Evolutionary conservation across 2,329 filamentous ascomycete genomes (phyloP), one percentile per base, ranked within the genome.

Genomic region (Pestalotiopsis sp.): DNA sequence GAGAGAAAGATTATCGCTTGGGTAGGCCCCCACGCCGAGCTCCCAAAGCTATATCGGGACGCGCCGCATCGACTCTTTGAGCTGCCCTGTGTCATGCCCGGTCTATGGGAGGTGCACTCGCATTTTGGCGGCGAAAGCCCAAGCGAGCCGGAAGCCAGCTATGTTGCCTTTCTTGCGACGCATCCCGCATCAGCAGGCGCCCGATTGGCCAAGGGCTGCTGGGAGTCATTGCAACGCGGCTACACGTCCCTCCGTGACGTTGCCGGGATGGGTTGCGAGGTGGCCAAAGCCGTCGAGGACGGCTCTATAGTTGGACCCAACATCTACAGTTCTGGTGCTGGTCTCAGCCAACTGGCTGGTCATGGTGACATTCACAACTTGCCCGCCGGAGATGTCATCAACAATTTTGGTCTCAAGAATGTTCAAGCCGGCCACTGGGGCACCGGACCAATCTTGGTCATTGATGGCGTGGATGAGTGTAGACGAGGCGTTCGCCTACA

Each of bases 401-500:
- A 78, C 52, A 79, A 75, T 49, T 69, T 78, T 4, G 81, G 81
- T 12, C 76, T 82, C 4, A 66, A 72, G 6, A 72, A 75, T 40
- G 70, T 76, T n/a, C 71, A 68, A 0, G 70, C 77, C 3, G 80
- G 79, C 0, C 77, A 81, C 45, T 78, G 76, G 70, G 75, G 76
- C 3, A 69, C 72, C 3, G 70, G 70, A 36, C 70, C 71, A 67
- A 73, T 68, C 57, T 62, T 76, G 49, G 71, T 83, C 4, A 79
- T 78, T 13, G 81, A 83, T 66, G 81, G 81, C 13, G 76, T 81
- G 0, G 80, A 83, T 41, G 80, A 83, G 70, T 83, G 81, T 68
- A 74, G 80, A 36, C 78, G 78, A 5, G 81, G 75, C 0, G 81
- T 83, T 56, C 74, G 81, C 1, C 74, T 79, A 68, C 80, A 83